These are phyloP conservation scores for Sporothrix humicola DNA, from an alignment of 2,329 filamentous ascomycete species.

Conservation along the genomic window DNA sequence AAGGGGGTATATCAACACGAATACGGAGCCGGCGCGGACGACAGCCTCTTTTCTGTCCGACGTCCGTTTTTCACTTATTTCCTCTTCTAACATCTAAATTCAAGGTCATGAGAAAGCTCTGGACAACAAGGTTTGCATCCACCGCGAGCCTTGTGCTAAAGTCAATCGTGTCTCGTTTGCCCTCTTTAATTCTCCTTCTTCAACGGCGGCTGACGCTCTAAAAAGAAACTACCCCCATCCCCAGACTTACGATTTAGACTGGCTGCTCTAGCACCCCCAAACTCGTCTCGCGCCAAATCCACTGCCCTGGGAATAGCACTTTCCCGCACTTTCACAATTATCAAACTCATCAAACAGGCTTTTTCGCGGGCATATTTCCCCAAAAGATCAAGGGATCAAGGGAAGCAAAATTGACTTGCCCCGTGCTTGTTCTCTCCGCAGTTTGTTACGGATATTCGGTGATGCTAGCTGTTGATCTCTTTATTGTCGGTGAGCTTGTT, in stretches of 20 bases:
- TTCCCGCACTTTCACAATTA: background rate
- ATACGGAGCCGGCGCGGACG: slow-evolving; percentile 14
- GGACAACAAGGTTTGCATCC: background rate
- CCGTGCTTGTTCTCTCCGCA: slow-evolving; percentile 2
- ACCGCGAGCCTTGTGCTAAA: slow-evolving; percentile 20
- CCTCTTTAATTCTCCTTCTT: background rate
- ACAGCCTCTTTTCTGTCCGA: background rate
- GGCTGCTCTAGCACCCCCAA: background rate
- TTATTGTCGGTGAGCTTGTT: background rate
- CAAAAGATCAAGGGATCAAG: background rate
- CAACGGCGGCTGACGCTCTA: background rate
- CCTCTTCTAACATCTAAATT: too few species aligned
- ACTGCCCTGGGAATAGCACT: background rate
- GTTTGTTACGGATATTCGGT: background rate
- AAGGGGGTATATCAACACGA: background rate
- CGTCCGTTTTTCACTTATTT: too few species aligned
- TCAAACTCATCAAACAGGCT: background rate
- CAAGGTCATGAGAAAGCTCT: background rate
- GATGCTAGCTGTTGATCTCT: background rate
- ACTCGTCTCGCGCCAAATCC: background rate
- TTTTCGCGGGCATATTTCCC: background rate
- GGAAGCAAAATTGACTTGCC: too few species aligned
- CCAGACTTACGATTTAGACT: too few species aligned
- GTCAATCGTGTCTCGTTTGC: background rate
- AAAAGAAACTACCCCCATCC: slow-evolving; percentile 2